Percentiles rank a stretch among this genome's conserved stretches.
phyloP scores from a whole-genome alignment of 257 asterid species.

The Solanum tacnaense region DNA sequence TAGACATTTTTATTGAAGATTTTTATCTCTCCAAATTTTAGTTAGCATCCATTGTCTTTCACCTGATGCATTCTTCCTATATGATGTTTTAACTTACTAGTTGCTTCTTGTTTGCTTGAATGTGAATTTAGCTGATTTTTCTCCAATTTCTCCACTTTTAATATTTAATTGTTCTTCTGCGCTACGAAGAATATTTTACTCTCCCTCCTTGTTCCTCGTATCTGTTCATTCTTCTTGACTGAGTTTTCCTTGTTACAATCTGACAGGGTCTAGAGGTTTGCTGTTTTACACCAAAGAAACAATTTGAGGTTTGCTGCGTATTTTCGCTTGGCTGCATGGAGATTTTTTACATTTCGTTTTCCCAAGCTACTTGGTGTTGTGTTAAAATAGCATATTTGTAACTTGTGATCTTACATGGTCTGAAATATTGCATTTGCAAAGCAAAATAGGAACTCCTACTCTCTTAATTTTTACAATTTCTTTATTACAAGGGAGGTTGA shows the following conservation, averaged over 20 bases:
- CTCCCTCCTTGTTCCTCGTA: neutral
- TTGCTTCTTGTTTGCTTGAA: neutral
- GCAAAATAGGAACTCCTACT: neutral
- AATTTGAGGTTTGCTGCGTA: neutral
- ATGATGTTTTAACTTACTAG: neutral
- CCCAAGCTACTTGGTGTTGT: neutral
- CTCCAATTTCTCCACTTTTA: neutral
- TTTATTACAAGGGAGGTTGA: neutral
- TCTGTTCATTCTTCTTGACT: neutral
- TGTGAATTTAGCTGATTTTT: neutral
- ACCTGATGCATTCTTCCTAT: neutral
- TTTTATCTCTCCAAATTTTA: neutral
- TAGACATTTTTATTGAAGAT: neutral
- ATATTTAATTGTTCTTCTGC: neutral
- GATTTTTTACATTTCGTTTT: neutral
- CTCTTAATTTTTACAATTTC: neutral
- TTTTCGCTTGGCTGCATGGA: neutral
- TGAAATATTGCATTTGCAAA: neutral
- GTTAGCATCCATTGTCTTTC: neutral
- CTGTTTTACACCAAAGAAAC: neutral
- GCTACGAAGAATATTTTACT: neutral
- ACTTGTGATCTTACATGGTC: neutral
- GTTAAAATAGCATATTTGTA: neutral
- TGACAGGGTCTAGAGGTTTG: constrained; percentile 29
- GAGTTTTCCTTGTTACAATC: neutral